Evolutionary conservation across 1,139 yeast species (phyloP).

Genomic region (Candida freyschussii): DNA sequence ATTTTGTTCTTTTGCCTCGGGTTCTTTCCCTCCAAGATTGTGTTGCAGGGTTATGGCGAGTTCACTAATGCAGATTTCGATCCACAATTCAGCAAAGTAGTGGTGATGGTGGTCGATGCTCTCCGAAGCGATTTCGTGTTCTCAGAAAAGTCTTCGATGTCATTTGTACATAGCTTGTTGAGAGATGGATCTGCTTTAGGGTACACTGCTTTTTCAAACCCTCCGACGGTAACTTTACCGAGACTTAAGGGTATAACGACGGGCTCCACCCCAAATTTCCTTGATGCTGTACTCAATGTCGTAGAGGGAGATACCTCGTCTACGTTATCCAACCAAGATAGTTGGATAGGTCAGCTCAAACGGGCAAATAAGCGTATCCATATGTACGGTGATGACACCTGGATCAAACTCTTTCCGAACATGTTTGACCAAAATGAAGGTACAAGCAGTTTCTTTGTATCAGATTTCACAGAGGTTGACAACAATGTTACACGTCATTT

Average conservation of each 20-base stretch:
- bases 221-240: slow-evolving; percentile 82
- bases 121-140: slow-evolving; percentile 83
- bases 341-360: slow-evolving; percentile 75
- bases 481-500: slow-evolving; percentile 88
- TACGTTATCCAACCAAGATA: slow-evolving; percentile 70
- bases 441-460: slow-evolving; percentile 88
- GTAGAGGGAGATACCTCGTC: slow-evolving; percentile 89
- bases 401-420: slow-evolving; percentile 83
- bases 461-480: slow-evolving; percentile 93
- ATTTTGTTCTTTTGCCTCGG: slow-evolving; percentile 66
- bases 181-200: slow-evolving; percentile 71
- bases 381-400: slow-evolving; percentile 96
- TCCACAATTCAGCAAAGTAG: slow-evolving; percentile 61
- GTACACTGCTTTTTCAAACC: slow-evolving; percentile 84
- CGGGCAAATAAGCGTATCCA: slow-evolving; percentile 46
- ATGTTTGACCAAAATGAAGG: slow-evolving; percentile 71
- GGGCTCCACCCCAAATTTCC: slow-evolving; percentile 74
- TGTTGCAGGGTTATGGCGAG: slow-evolving; percentile 48
- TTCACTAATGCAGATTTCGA: slow-evolving; percentile 27
- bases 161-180: slow-evolving; percentile 61
- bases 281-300: slow-evolving; percentile 86
- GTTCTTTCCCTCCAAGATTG: slow-evolving; percentile 83
- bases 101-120: slow-evolving; percentile 90
- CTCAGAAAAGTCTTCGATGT: slow-evolving; percentile 58
- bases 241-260: slow-evolving; percentile 75